Evolutionary conservation across 805 yeast genomes (phyloP), one percentile per base, ranked within the genome.

Genomic region (Sungouiozyma ichnusensis): DNA sequence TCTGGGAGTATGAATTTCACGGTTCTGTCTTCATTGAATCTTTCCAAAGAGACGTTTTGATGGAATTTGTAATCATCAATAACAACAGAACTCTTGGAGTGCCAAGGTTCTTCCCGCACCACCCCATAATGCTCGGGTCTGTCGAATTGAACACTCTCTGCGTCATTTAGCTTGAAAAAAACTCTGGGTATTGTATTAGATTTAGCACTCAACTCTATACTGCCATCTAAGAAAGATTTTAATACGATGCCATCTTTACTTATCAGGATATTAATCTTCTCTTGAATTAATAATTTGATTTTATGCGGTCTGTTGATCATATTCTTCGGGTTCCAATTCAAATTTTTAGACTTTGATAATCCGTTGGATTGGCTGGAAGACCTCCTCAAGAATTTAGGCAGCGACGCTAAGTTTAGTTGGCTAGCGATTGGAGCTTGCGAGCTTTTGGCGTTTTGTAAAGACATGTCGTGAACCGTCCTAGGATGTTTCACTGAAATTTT

Each of bases 1-100:
- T 86, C 95, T 1, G 95, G 95, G 2, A 95, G 95, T 11, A 79
- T 68, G 49, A 87, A 86, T 37, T 72, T 75, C 44, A 87, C 81
- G 18, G 74, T 64, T 34, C 82, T 66, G 19, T 80, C 78, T 16
- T 68, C 56, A 46, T 83, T 86, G 59, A 81, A 85, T 50, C 75
- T 73, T 44, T 75, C 74, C 43, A 85, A 66, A 46, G 80, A 77
- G 19, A 86, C 95, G 60, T 95, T 84, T 52, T 85, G 90, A 61
- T 86, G 95, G 62, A 86, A 82, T 48, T 81, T 85, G 51, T 84
- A 79, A 58, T 86, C 94, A 50, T 81, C 85, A 9, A 87, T 63
- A 0, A 69, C 54, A 4, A 79, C 83, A 31, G 71, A 63, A 2
- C 74, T 74, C 39, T 58, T 60, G 15, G 68, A 67, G 43, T 32